A percentile compares a stretch with the other conserved stretches of the same genome.
Evolutionary conservation across 2,329 filamentous ascomycete species (phyloP).

Genomic region (Piedraia hortae): DNA sequence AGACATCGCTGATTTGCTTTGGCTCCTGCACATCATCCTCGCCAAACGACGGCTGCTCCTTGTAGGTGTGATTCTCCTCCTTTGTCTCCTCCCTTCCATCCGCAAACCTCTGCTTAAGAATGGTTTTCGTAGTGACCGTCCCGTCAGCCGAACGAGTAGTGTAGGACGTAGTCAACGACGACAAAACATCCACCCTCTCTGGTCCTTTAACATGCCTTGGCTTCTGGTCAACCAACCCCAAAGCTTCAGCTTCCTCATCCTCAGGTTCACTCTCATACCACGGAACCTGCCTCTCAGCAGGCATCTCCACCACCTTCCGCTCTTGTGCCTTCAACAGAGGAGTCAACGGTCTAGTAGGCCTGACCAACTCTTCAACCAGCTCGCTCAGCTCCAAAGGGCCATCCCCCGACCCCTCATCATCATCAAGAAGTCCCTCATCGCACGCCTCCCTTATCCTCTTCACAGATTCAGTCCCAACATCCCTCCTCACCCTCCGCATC

Average conservation of each 20-base stretch:
- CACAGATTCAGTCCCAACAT: too few relatives aligned
- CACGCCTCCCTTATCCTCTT: conserved; percentile 1
- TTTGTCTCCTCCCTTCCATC: conserved; percentile 32
- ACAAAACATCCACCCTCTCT: conserved; percentile 19
- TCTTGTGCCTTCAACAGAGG: too few relatives aligned
- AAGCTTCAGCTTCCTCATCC: conserved; percentile 3
- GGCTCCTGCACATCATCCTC: conserved; percentile 1
- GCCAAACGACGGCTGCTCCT: conserved; percentile 2
- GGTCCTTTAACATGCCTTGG: conserved; percentile 1
- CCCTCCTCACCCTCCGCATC: too few relatives aligned
- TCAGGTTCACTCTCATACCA: too few relatives aligned
- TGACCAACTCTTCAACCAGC: background rate
- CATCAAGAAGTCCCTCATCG: background rate
- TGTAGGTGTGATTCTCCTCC: conserved; percentile 23
- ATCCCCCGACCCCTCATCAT: conserved; percentile 1
- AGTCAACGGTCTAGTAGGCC: too few relatives aligned
- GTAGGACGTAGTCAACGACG: conserved; percentile 29
- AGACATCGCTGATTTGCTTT: conserved; percentile 1
- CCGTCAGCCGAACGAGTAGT: conserved; percentile 28
- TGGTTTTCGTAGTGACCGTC: conserved; percentile 27
- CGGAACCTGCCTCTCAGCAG: too few relatives aligned
- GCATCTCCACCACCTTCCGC: too few relatives aligned
- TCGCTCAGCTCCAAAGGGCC: background rate
- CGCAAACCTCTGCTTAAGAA: conserved; percentile 29
- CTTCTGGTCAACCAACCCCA: too few relatives aligned